Percentiles rank a stretch among this genome's conserved stretches.
phyloP scores from a whole-genome alignment of 2,329 filamentous ascomycete species.

The Apiospora sp. region DNA sequence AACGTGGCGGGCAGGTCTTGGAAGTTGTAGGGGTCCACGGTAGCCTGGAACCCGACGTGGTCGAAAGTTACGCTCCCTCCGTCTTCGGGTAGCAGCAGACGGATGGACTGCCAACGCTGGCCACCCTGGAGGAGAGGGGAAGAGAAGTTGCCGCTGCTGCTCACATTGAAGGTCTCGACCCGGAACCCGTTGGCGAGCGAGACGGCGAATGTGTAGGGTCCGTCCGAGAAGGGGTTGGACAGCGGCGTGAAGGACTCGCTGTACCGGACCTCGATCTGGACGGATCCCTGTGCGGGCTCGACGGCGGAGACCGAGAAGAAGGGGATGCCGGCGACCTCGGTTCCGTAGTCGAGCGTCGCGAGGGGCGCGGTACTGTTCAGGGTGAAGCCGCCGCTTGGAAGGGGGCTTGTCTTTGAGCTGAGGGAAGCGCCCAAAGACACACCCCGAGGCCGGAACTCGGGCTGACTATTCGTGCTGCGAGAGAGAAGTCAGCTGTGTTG shows the following conservation, averaged over 20 bases:
- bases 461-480: not conserved
- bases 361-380: slow-evolving; percentile 21
- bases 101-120: slow-evolving; percentile 49
- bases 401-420: not conserved
- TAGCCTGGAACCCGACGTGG: slow-evolving; percentile 43
- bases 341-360: slow-evolving; percentile 43
- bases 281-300: slow-evolving; percentile 27
- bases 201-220: slow-evolving; percentile 38
- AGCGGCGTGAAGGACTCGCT: slow-evolving; percentile 43
- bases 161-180: slow-evolving; percentile 48
- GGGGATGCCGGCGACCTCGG: slow-evolving; percentile 44
- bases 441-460: not conserved
- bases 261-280: slow-evolving; percentile 48
- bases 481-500: not conserved
- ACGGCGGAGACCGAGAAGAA: slow-evolving; percentile 41
- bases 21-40: slow-evolving; percentile 35
- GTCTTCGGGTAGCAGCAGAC: slow-evolving; percentile 39
- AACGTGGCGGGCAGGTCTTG: slow-evolving; percentile 42
- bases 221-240: slow-evolving; percentile 40
- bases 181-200: slow-evolving; percentile 46
- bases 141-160: slow-evolving; percentile 38
- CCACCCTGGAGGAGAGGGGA: slow-evolving; percentile 50
- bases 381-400: not conserved
- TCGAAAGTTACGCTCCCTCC: slow-evolving; percentile 40
- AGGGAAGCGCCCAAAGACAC: not conserved